Conservation (phyloP, 2,329 filamentous ascomycete species). For the Alternaria solani region DNA sequence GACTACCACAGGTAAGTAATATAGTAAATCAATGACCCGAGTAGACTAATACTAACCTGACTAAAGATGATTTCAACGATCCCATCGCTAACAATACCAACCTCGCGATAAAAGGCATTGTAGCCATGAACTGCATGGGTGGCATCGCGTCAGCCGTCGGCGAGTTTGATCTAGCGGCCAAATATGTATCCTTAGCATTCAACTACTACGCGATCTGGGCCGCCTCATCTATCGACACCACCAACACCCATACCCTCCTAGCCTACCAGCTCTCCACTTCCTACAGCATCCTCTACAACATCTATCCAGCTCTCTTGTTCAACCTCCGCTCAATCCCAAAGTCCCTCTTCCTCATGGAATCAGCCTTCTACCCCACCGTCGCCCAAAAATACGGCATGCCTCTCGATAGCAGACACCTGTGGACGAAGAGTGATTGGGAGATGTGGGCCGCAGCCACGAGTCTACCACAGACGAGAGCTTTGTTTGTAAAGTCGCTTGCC, state of each 20-base stretch:
- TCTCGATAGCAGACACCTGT: background rate
- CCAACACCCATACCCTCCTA: background rate
- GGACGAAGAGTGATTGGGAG: background rate
- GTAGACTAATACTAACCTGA: background rate
- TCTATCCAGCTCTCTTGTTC: background rate
- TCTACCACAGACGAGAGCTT: background rate
- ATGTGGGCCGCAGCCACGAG: slow-evolving; percentile 1
- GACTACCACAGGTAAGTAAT: background rate
- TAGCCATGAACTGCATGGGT: background rate
- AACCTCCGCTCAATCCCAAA: background rate
- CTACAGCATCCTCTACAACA: background rate
- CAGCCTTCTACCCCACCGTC: background rate
- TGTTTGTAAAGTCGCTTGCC: background rate
- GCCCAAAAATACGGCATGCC: background rate
- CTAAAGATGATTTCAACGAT: background rate
- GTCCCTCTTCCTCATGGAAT: background rate
- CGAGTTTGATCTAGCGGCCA: background rate
- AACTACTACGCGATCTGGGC: background rate
- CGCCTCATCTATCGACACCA: background rate
- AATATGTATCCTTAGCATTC: background rate
- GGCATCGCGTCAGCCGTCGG: background rate
- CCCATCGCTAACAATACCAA: background rate
- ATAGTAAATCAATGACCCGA: background rate
- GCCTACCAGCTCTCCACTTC: background rate
- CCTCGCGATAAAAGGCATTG: slow-evolving; percentile 2